phyloP scores from a whole-genome alignment of 1,284 basidiomycete species.

The Porogramme epimiltina region DNA sequence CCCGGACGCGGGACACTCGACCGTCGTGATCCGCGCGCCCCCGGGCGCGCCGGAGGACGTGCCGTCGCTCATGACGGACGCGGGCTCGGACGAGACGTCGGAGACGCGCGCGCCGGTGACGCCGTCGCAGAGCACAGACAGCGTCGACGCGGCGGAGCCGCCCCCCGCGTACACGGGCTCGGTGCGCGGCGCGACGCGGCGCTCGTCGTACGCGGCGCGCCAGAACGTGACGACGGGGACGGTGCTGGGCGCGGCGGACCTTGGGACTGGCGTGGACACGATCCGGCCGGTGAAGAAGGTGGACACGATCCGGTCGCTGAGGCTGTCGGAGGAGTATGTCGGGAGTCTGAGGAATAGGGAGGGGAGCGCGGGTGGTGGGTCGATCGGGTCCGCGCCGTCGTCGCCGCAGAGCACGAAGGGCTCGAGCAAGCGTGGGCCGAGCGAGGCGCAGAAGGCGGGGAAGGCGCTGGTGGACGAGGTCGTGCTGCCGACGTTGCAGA shows the following conservation, averaged over 20 bases:
- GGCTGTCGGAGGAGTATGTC: slow-evolving; percentile 80
- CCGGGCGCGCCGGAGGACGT: slow-evolving; percentile 39
- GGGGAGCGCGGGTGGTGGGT: not conserved
- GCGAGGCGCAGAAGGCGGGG: slow-evolving; percentile 69
- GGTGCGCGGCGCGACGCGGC: slow-evolving; percentile 44
- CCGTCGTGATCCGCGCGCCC: slow-evolving; percentile 63
- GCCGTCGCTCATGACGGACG: slow-evolving; percentile 41
- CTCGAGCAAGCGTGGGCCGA: slow-evolving; percentile 46
- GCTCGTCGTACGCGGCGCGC: slow-evolving; percentile 76
- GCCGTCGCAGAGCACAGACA: slow-evolving; percentile 29
- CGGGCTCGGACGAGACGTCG: slow-evolving; percentile 40
- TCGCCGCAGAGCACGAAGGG: slow-evolving; percentile 42
- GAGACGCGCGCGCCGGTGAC: slow-evolving; percentile 31
- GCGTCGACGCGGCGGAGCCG: slow-evolving; percentile 29
- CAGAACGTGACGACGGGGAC: slow-evolving; percentile 72
- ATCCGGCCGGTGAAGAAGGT: slow-evolving; percentile 93
- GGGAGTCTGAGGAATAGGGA: slow-evolving; percentile 66
- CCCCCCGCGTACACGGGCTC: slow-evolving; percentile 42
- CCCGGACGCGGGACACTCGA: slow-evolving; percentile 62
- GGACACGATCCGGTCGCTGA: slow-evolving; percentile 77
- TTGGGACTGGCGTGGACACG: slow-evolving; percentile 85
- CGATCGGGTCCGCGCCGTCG: slow-evolving; percentile 43
- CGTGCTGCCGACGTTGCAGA: slow-evolving; percentile 74
- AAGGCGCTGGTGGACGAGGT: slow-evolving; percentile 78
- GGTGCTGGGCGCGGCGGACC: slow-evolving; percentile 75